Conservation (phyloP, 1,139 yeast species). For the Candida buenavistaensis region DNA sequence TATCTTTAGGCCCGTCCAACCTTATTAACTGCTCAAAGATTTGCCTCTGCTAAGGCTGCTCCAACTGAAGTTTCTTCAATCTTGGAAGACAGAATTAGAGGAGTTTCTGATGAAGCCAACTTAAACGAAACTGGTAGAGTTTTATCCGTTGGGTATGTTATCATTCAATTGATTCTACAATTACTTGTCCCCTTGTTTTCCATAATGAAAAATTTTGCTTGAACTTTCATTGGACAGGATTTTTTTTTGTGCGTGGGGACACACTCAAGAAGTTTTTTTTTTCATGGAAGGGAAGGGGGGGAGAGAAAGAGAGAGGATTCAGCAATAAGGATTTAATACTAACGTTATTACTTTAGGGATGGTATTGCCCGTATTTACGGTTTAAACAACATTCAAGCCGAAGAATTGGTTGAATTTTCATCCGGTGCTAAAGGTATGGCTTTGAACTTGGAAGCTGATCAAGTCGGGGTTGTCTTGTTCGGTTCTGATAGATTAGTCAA, state of each 20-base stretch:
- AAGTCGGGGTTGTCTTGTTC: conserved; percentile 99
- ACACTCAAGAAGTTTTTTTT: conserved; percentile 4
- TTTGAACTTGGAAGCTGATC: conserved; percentile 99
- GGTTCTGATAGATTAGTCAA: conserved; percentile 98
- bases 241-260: conserved; percentile 7
- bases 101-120: conserved; percentile 96
- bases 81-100: conserved; percentile 99
- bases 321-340: no score
- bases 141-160: conserved; percentile 87
- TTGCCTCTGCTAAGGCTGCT: conserved; percentile 96
- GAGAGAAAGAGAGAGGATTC: neutral
- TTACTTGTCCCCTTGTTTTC: neutral
- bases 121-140: conserved; percentile 99
- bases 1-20: conserved; percentile 67
- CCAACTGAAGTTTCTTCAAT: conserved; percentile 99
- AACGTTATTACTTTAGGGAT: conserved; percentile 59
- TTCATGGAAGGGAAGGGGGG: no score
- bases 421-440: conserved; percentile 99
- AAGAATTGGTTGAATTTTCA: conserved; percentile 98
- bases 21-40: conserved; percentile 65
- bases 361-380: conserved; percentile 99
- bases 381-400: conserved; percentile 99
- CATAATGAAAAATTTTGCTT: conserved; percentile 6
- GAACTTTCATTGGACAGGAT: conserved; percentile 9
- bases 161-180: conserved; percentile 4